A percentile compares a stretch with the other conserved stretches of the same genome.
These are phyloP conservation scores for Drosera spatulata DNA, from an alignment of 179 eudicot genomes.

Conservation along the genomic window DNA sequence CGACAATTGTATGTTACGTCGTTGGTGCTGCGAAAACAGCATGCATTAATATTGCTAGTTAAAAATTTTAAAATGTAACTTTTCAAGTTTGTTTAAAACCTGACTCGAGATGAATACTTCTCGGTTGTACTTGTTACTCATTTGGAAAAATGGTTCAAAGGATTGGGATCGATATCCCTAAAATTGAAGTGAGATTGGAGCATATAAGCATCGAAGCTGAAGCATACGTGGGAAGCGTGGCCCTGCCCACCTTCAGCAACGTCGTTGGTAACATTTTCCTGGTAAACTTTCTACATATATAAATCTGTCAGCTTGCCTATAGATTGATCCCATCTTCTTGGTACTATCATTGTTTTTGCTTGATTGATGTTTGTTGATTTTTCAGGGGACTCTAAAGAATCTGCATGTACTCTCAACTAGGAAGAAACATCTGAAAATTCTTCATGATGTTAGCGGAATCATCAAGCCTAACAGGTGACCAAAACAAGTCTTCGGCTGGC, in stretches of 20 bases:
- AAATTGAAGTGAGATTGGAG: slow-evolving; percentile 3
- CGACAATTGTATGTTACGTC: too few relatives aligned
- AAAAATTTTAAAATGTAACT: too few relatives aligned
- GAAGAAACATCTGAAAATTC: neutral
- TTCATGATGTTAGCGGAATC: slow-evolving; percentile 27
- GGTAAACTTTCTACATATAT: neutral
- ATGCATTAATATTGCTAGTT: too few relatives aligned
- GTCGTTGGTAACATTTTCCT: neutral
- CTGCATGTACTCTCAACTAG: neutral
- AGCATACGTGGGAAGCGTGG: slow-evolving; percentile 2
- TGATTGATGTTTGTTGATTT: neutral
- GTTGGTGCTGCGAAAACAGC: too few relatives aligned
- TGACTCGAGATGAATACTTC: too few relatives aligned
- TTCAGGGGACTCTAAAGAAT: neutral
- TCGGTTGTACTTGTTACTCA: too few relatives aligned
- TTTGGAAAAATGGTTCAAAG: too few relatives aligned
- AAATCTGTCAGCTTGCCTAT: too few relatives aligned
- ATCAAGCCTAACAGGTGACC: slow-evolving; percentile 34
- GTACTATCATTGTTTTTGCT: neutral
- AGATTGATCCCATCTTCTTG: neutral
- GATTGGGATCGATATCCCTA: neutral
- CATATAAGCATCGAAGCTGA: slow-evolving; percentile 2
- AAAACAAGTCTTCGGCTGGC: too few relatives aligned
- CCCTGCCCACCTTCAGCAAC: slow-evolving; percentile 3
- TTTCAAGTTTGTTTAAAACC: too few relatives aligned